Evolutionary conservation across 2,329 filamentous ascomycete species (phyloP).

Genomic region (Coleophoma crateriformis): DNA sequence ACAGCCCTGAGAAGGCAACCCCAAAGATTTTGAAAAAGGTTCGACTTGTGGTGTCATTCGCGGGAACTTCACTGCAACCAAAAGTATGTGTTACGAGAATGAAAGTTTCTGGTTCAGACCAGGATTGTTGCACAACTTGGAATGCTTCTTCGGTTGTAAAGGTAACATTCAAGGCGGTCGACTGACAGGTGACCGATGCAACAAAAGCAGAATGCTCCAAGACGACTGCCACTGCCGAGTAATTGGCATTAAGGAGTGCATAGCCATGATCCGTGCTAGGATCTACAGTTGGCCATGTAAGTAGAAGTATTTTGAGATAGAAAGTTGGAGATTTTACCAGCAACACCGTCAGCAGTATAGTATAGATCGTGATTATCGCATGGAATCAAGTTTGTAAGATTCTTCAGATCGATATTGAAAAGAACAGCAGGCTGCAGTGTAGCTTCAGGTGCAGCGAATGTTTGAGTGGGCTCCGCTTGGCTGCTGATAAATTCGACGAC

Average conservation of each 20-base stretch:
- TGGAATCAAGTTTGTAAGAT: not conserved
- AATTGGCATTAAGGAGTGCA: no score
- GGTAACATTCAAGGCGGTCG: no score
- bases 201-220: no score
- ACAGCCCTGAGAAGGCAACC: not conserved
- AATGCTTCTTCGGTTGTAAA: no score
- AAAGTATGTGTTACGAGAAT: not conserved
- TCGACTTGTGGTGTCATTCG: not conserved
- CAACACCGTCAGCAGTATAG: no score
- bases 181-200: no score
- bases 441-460: not conserved
- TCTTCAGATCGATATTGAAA: not conserved
- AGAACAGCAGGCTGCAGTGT: not conserved
- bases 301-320: no score
- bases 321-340: no score
- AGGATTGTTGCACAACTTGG: not conserved
- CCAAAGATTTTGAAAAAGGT: not conserved
- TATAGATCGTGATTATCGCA: no score
- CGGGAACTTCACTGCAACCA: not conserved
- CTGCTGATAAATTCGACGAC: not conserved
- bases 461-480: not conserved
- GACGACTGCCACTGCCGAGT: no score
- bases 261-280: no score
- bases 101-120: not conserved
- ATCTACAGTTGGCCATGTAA: no score